Conservation (phyloP, 108 stramenopile species). For the Schizochytrium sp. region DNA sequence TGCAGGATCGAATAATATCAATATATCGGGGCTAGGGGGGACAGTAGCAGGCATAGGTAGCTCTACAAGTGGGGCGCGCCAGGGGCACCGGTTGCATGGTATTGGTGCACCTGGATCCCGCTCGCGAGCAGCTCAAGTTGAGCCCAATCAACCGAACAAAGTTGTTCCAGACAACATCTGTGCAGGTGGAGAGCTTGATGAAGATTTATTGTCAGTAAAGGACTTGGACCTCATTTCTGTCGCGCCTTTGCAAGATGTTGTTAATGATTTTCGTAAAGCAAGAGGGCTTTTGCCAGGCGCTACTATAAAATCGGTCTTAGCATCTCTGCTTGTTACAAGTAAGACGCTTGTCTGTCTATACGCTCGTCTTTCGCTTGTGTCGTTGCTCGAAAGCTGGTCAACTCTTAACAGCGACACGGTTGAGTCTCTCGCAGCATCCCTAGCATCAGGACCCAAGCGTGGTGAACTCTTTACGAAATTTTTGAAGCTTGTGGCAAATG, state of each 20-base stretch:
- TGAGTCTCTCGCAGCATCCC: not conserved
- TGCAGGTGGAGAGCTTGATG: no score
- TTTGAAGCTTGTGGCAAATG: conserved; percentile 8
- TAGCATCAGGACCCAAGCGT: not conserved
- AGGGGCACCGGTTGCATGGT: no score
- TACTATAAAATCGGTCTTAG: not conserved
- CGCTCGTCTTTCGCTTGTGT: not conserved
- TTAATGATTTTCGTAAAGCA: not conserved
- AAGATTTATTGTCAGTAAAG: no score
- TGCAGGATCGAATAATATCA: not conserved
- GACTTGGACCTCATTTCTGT: not conserved
- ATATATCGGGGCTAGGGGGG: not conserved
- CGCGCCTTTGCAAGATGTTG: not conserved
- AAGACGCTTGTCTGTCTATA: conserved; percentile 4
- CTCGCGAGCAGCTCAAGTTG: no score
- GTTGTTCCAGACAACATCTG: no score
- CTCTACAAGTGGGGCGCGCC: no score
- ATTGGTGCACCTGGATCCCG: no score
- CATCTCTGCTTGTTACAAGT: not conserved
- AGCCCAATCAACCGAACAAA: no score
- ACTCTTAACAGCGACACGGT: not conserved
- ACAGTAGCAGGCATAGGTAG: no score
- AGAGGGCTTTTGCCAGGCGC: not conserved
- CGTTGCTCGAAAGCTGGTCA: not conserved
- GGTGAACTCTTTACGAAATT: not conserved